Evolutionary conservation across 805 yeast species (phyloP).

Genomic region (Lachancea lanzarotensis): DNA sequence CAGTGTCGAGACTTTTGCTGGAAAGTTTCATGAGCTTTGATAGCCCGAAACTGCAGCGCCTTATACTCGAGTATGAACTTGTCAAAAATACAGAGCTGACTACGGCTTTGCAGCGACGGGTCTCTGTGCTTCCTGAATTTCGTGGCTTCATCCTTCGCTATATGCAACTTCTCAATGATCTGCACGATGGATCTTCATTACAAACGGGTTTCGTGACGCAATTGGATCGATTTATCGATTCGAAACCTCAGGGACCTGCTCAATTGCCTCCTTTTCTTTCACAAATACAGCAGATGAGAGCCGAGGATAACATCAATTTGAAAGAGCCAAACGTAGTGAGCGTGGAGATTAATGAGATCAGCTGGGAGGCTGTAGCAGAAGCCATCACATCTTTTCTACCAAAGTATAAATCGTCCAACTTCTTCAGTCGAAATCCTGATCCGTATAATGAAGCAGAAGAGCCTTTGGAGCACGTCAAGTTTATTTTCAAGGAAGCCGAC

Average conservation of each 20-base stretch:
- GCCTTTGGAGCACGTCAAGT: conserved; percentile 41
- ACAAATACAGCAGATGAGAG: conserved; percentile 31
- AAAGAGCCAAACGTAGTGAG: conserved; percentile 29
- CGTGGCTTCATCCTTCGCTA: conserved; percentile 14
- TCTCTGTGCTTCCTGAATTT: conserved; percentile 28
- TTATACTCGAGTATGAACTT: conserved; percentile 53
- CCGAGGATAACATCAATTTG: conserved; percentile 34
- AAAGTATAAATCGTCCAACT: conserved; percentile 32
- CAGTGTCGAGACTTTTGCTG: conserved; percentile 43
- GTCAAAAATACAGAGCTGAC: conserved; percentile 29
- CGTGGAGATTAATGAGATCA: conserved; percentile 17
- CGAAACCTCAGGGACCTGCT: not conserved
- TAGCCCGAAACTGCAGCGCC: conserved; percentile 44
- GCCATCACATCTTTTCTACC: conserved; percentile 30
- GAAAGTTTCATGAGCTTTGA: conserved; percentile 47
- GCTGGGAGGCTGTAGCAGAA: conserved; percentile 28
- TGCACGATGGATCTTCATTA: conserved; percentile 13
- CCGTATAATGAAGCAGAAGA: conserved; percentile 45
- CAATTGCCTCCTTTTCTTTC: conserved; percentile 26
- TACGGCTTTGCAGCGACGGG: conserved; percentile 3
- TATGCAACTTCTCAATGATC: conserved; percentile 11
- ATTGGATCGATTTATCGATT: not conserved
- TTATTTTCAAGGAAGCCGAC: conserved; percentile 23
- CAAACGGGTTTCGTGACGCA: conserved; percentile 1
- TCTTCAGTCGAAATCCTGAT: conserved; percentile 39